Base-by-base conservation (phyloP, 164 flowering plant species). In the Macadamia integrifolia region DNA sequence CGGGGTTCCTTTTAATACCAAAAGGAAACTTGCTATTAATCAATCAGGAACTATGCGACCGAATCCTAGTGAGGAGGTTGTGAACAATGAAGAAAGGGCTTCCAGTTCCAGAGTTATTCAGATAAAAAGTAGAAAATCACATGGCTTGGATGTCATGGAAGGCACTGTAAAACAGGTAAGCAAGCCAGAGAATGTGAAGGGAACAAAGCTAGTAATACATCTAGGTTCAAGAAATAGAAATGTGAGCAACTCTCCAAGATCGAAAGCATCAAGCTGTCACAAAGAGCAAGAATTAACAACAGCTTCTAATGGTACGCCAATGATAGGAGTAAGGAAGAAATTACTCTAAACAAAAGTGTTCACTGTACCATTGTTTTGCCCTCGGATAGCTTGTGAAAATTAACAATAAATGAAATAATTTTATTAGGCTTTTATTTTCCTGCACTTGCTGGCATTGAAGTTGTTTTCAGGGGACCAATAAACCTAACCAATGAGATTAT, bases 171-270 rank as follows among this genome's bases (percentile, higher is more conserved):
- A 79, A 69, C 76, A 65, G 52, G 66, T 73, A 55, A 71, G 80
- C 74, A 81, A 81, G 74, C 71, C 83, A n/a, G 88, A 87, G 74
- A 69, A 74, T 31, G 69, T 80, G 69, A 87, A 85, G 73, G 92
- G 92, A 71, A 83, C 83, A 32, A 94, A 92, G 80, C 73, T 94
- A 42, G 97, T 94, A 40, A 91, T 92, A 76, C 90, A 87, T 84
- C 74, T 91, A 48, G 93, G 93, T 58, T 73, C 83, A 11, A 83
- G 92, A 50, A 88, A 85, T 68, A 80, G 74, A 74, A 86, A 82
- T 73, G 59, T 79, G 13, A 73, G 84, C n/a, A 80, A 69, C 44
- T 79, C 91, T 69, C 86, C 92, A 9, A 77, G 71, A 55, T 85
- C 90, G 49, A 93, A 94, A 79, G 80, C 85, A 72, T 90, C 96